phyloP scores from a whole-genome alignment of 1,284 basidiomycete species.

The Grifola frondosa region DNA sequence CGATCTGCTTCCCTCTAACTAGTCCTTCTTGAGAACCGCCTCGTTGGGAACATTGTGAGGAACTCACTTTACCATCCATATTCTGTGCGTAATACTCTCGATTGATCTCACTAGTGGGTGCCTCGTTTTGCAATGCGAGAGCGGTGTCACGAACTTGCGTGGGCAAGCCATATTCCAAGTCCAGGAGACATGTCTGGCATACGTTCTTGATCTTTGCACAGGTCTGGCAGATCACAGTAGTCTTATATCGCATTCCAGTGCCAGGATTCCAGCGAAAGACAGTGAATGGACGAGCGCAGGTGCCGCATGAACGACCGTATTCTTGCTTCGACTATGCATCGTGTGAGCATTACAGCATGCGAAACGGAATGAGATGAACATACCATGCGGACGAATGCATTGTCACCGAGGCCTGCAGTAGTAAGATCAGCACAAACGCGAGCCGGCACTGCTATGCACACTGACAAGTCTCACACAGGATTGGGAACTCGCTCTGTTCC shows the following conservation, averaged over 20 bases:
- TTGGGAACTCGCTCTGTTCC: conserved; percentile 90
- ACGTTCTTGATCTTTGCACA: conserved; percentile 99
- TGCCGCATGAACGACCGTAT: conserved; percentile 92
- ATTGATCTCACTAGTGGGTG: conserved; percentile 95
- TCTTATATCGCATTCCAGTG: conserved; percentile 90
- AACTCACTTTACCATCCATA: conserved; percentile 81
- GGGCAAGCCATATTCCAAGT: conserved; percentile 94
- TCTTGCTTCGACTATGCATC: conserved; percentile 85
- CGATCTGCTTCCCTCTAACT: conserved; percentile 72
- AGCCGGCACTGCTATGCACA: conserved; percentile 9
- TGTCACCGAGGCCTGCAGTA: conserved; percentile 73
- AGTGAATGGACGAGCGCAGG: conserved; percentile 94
- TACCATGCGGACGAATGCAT: conserved; percentile 91
- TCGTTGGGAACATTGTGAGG: neutral
- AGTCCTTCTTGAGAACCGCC: neutral
- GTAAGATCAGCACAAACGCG: conserved; percentile 11
- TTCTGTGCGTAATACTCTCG: conserved; percentile 98
- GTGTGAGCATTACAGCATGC: neutral
- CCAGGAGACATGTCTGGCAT: conserved; percentile 96
- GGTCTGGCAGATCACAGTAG: conserved; percentile 97
- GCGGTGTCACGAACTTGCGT: conserved; percentile 98
- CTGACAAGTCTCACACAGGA: conserved; percentile 90
- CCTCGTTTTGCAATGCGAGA: conserved; percentile 81
- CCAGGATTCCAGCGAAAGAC: conserved; percentile 99
- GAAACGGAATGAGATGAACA: conserved; percentile 26